Evolutionary conservation across 225 moss, liverwort and hornwort genomes (phyloP).

Genomic region (Rhytidiadelphus loreus): DNA sequence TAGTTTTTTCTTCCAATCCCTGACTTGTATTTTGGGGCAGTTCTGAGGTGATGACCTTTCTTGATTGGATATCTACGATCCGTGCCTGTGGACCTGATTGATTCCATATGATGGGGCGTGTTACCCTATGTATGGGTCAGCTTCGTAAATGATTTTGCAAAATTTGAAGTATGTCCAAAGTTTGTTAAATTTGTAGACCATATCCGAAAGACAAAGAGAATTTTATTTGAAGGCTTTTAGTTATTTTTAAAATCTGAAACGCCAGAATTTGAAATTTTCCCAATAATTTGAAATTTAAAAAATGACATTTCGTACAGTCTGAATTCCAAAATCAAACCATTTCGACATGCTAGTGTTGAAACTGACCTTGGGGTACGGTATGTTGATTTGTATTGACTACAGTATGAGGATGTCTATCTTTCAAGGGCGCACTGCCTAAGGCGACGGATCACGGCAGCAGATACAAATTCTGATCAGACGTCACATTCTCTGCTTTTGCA

Average conservation of each 20-base stretch:
- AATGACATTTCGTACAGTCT: not conserved
- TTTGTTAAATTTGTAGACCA: not conserved
- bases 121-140: not conserved
- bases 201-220: not conserved
- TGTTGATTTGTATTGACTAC: conserved; percentile 6
- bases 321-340: not conserved
- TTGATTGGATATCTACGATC: not conserved
- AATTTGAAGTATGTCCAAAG: not conserved
- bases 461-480: conserved; percentile 23
- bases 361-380: not conserved
- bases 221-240: not conserved
- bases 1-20: not conserved
- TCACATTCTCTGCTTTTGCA: conserved; percentile 43
- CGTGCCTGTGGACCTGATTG: not conserved
- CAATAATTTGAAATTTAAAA: too few relatives aligned
- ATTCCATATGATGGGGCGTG: not conserved
- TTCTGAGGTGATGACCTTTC: not conserved
- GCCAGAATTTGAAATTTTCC: not conserved
- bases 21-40: not conserved
- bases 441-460: conserved; percentile 50
- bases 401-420: conserved; percentile 70
- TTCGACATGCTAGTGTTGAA: not conserved
- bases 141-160: not conserved
- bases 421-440: conserved; percentile 73
- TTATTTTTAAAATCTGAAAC: not conserved